phyloP scores from a whole-genome alignment of 1,139 yeast species.

The Candida sp. region DNA sequence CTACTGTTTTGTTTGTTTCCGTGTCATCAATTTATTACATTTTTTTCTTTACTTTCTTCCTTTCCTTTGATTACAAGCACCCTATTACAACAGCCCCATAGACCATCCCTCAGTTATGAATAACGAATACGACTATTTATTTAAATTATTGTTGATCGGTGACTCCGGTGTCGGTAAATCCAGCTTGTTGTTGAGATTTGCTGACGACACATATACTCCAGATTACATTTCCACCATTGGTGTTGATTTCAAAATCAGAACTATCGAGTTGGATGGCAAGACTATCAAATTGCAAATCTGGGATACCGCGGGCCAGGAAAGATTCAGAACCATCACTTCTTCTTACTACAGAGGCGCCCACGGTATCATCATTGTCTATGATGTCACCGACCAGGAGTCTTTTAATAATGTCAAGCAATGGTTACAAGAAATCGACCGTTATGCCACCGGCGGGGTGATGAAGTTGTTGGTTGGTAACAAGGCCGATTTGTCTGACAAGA shows the following conservation, averaged over 20 bases:
- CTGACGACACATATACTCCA: conserved; percentile 97
- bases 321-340: conserved; percentile 97
- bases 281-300: conserved; percentile 97
- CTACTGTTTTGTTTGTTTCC: conserved; percentile 5
- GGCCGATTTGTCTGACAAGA: conserved; percentile 92
- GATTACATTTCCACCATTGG: conserved; percentile 98
- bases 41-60: conserved; percentile 2
- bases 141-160: conserved; percentile 92
- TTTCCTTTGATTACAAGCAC: background rate
- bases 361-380: conserved; percentile 97
- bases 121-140: conserved; percentile 95
- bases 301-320: conserved; percentile 99
- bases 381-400: conserved; percentile 97
- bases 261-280: conserved; percentile 96
- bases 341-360: conserved; percentile 99
- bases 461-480: conserved; percentile 96
- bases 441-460: conserved; percentile 98
- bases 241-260: conserved; percentile 97
- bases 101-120: conserved; percentile 55
- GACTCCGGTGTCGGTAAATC: conserved; percentile 99
- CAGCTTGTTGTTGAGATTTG: conserved; percentile 91
- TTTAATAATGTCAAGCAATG: conserved; percentile 98
- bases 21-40: conserved; percentile 6
- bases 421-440: conserved; percentile 98
- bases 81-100: background rate